Evolutionary conservation across 2,329 filamentous ascomycete genomes (phyloP).

Genomic region (Daldinia eschscholtzii): DNA sequence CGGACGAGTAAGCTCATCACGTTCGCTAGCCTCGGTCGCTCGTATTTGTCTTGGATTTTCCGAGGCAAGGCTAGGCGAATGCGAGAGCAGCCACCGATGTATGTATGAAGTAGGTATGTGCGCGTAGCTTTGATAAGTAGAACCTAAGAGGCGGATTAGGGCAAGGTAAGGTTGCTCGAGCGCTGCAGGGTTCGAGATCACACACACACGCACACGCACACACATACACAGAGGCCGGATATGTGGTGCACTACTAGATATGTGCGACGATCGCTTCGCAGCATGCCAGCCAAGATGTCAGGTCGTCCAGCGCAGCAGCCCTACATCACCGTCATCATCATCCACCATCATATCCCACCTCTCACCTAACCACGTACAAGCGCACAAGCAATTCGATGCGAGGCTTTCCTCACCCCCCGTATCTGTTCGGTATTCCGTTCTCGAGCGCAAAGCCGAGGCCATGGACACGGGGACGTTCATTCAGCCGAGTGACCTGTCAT

Average conservation of each 20-base stretch:
- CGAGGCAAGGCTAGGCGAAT: conserved; percentile 19
- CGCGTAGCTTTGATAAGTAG: neutral
- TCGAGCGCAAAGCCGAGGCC: neutral
- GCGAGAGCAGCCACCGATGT: neutral
- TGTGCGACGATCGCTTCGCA: conserved; percentile 15
- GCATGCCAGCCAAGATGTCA: conserved; percentile 17
- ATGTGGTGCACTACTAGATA: conserved; percentile 10
- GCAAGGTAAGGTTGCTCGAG: neutral
- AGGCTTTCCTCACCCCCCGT: neutral
- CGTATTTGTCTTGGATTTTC: conserved; percentile 13
- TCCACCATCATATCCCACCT: neutral
- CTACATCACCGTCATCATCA: conserved; percentile 5
- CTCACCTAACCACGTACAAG: neutral
- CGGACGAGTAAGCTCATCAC: conserved; percentile 21
- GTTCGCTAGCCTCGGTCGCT: conserved; percentile 1
- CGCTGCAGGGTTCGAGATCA: conserved; percentile 17
- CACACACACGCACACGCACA: neutral
- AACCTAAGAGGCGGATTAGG: neutral
- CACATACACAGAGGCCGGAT: neutral
- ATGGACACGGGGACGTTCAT: neutral
- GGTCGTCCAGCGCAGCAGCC: conserved; percentile 9
- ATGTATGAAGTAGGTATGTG: neutral
- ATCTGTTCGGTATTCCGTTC: neutral
- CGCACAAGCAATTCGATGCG: neutral
- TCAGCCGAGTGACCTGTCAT: neutral